A percentile compares a stretch with the other conserved stretches of the same genome.
phyloP scores from a whole-genome alignment of 2,329 filamentous ascomycete genomes.

The Cercospora janseana region DNA sequence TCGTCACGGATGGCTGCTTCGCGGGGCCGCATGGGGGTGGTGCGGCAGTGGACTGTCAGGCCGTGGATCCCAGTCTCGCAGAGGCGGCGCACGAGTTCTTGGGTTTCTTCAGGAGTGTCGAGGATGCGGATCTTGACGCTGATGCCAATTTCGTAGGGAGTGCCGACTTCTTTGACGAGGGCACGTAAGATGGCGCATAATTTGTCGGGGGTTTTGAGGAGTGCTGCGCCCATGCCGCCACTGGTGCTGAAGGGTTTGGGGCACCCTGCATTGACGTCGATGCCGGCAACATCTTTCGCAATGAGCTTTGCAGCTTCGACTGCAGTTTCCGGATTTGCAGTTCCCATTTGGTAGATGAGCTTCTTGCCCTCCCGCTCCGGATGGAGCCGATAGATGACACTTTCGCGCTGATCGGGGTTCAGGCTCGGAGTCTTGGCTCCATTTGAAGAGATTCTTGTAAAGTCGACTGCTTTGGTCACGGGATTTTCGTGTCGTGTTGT shows the following conservation, averaged over 20 bases:
- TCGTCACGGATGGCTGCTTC: constrained; percentile 80
- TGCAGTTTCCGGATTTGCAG: constrained; percentile 75
- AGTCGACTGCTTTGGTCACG: constrained; percentile 77
- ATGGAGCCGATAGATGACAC: constrained; percentile 80
- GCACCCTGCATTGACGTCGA: constrained; percentile 97
- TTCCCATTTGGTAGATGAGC: constrained; percentile 90
- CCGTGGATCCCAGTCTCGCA: constrained; percentile 87
- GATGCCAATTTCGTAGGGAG: constrained; percentile 82
- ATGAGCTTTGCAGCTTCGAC: constrained; percentile 82
- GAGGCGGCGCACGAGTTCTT: constrained; percentile 71
- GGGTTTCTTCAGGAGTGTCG: constrained; percentile 71
- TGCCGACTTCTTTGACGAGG: constrained; percentile 73
- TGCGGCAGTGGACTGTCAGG: constrained; percentile 91
- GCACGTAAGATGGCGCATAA: constrained; percentile 80
- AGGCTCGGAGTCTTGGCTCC: constrained; percentile 58
- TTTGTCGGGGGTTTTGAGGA: constrained; percentile 79
- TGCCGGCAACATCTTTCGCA: constrained; percentile 83
- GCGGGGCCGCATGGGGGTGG: constrained; percentile 88
- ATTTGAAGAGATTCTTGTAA: constrained; percentile 72
- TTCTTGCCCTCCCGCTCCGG: constrained; percentile 70
- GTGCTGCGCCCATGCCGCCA: constrained; percentile 92
- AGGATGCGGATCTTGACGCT: constrained; percentile 95
- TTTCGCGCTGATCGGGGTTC: constrained; percentile 54
- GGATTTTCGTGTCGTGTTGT: constrained; percentile 75
- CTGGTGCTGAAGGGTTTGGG: constrained; percentile 93